These are phyloP conservation scores for Epichloe sylvatica DNA, from an alignment of 2,329 filamentous ascomycete genomes.

Conservation along the genomic window DNA sequence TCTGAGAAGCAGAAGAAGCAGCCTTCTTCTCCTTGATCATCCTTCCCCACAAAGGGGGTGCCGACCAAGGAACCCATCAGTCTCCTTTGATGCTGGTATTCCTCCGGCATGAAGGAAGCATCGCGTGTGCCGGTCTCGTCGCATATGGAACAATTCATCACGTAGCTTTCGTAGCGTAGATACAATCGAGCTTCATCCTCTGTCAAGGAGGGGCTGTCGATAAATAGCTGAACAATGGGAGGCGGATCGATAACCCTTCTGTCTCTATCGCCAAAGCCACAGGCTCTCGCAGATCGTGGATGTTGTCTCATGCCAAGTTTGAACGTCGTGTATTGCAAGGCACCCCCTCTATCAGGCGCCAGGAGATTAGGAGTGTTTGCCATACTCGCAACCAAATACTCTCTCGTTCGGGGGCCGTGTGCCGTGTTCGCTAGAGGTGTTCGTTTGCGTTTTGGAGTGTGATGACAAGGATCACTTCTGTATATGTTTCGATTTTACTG, in stretches of 20 bases:
- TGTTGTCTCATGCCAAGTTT: slow-evolving; percentile 52
- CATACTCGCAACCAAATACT: background rate
- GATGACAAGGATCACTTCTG: no score
- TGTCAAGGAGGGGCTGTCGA: slow-evolving; percentile 43
- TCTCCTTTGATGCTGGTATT: slow-evolving; percentile 57
- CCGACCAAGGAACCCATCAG: slow-evolving; percentile 70
- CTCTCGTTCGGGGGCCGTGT: no score
- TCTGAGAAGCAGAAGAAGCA: slow-evolving; percentile 82
- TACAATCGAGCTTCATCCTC: slow-evolving; percentile 37
- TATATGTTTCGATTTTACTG: no score
- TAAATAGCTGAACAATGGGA: slow-evolving; percentile 61
- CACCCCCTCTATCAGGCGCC: slow-evolving; percentile 8
- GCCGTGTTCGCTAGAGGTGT: no score
- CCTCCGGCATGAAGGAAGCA: slow-evolving; percentile 56
- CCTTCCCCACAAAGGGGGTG: slow-evolving; percentile 61
- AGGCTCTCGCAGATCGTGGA: slow-evolving; percentile 62
- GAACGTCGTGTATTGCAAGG: slow-evolving; percentile 15
- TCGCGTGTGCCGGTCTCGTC: slow-evolving; percentile 54
- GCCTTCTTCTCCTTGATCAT: slow-evolving; percentile 58
- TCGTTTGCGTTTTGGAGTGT: no score
- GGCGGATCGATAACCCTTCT: slow-evolving; percentile 72
- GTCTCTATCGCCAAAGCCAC: slow-evolving; percentile 72
- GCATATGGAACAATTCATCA: slow-evolving; percentile 66
- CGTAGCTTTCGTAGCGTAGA: slow-evolving; percentile 49
- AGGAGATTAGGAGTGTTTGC: slow-evolving; percentile 15